phyloP scores from a whole-genome alignment of 139 green algal genomes.

The Asterochloris erici region DNA sequence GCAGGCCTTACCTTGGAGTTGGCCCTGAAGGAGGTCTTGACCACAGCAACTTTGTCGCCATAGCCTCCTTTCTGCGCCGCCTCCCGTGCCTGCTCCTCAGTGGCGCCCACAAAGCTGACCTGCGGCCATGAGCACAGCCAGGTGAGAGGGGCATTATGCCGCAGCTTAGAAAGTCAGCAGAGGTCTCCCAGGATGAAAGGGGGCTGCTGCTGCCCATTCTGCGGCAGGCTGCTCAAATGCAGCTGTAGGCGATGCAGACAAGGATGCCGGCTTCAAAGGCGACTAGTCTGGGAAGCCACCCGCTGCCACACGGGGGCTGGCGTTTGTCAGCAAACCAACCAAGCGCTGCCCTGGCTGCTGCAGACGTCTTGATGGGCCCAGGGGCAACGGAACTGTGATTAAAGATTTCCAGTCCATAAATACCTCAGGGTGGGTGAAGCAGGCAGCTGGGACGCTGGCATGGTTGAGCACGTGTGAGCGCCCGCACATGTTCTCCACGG shows the following conservation, averaged over 20 bases:
- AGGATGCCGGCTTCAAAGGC: too few species aligned
- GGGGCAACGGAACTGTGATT: neutral
- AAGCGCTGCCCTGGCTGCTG: neutral
- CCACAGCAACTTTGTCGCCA: slow-evolving; percentile 69
- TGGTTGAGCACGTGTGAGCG: slow-evolving; percentile 92
- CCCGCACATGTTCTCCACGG: slow-evolving; percentile 93
- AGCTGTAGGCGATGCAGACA: too few species aligned
- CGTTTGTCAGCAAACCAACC: neutral
- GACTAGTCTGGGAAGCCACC: too few species aligned
- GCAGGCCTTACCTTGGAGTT: slow-evolving; percentile 80
- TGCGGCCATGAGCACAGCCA: neutral
- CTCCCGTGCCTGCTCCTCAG: slow-evolving; percentile 89
- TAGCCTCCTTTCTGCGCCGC: slow-evolving; percentile 88
- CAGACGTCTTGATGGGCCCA: neutral
- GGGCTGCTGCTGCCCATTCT: too few species aligned
- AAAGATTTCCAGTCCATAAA: neutral
- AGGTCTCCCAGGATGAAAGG: too few species aligned
- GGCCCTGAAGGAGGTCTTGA: slow-evolving; percentile 98
- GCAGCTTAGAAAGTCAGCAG: neutral
- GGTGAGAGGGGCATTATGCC: neutral
- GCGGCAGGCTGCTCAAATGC: too few species aligned
- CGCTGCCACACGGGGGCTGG: neutral
- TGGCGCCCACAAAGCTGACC: slow-evolving; percentile 94
- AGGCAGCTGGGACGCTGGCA: slow-evolving; percentile 88
- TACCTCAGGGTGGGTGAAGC: slow-evolving; percentile 98